Percentiles rank a stretch among this genome's conserved stretches.
Evolutionary conservation across 2,329 filamentous ascomycete species (phyloP).

Genomic region (Penicillium hesseltinei): DNA sequence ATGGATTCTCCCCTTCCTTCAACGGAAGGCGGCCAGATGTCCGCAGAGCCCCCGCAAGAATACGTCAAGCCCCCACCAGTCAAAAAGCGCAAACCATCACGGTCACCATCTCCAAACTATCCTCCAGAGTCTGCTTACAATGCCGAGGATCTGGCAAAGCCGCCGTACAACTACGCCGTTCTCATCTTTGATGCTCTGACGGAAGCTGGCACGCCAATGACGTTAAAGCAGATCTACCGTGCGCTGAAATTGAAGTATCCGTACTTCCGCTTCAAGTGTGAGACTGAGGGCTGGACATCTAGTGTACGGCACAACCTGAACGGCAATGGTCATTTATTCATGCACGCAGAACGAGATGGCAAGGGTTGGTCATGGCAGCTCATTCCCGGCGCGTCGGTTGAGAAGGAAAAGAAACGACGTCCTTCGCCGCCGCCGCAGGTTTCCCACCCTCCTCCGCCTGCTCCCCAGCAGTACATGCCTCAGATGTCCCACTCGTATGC

Average conservation of each 20-base stretch:
- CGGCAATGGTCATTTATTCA: constrained; percentile 57
- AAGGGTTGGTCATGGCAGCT: constrained; percentile 65
- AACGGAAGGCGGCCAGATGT: constrained; percentile 41
- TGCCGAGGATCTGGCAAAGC: constrained; percentile 62
- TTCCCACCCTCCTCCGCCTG: constrained; percentile 30
- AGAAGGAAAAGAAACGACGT: constrained; percentile 57
- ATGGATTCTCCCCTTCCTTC: constrained; percentile 46
- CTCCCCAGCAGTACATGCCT: constrained; percentile 38
- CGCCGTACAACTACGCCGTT: constrained; percentile 61
- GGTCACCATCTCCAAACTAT: constrained; percentile 62
- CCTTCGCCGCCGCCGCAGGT: constrained; percentile 42
- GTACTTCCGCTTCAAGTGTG: constrained; percentile 61
- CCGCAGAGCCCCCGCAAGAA: constrained; percentile 38
- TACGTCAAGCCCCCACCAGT: constrained; percentile 46
- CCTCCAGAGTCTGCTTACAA: constrained; percentile 58
- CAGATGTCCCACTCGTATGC: constrained; percentile 34
- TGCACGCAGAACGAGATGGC: constrained; percentile 59
- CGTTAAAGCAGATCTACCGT: constrained; percentile 65
- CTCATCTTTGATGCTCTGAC: constrained; percentile 63
- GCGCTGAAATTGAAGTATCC: constrained; percentile 63
- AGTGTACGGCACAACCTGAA: constrained; percentile 64
- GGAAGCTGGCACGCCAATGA: constrained; percentile 57
- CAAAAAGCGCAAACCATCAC: constrained; percentile 54
- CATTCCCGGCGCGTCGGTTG: constrained; percentile 58
- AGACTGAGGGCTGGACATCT: constrained; percentile 64